Evolutionary conservation across 129 eudicot genomes (phyloP).

Genomic region (Centaurea solstitialis): DNA sequence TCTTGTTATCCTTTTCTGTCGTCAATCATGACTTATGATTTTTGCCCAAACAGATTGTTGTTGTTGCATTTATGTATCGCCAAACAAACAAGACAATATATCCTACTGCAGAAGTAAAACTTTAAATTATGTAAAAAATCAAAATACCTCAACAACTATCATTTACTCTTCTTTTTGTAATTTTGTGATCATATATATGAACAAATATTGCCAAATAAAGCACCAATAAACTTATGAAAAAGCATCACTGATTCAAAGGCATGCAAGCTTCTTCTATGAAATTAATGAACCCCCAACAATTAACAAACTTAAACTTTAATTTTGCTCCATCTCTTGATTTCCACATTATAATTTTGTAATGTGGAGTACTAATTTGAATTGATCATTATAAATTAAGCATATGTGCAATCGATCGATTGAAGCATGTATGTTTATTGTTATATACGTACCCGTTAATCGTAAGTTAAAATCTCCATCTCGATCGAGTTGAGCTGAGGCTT

Average conservation of each 20-base stretch:
- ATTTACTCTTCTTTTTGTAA: background rate
- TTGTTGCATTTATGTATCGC: too few species aligned
- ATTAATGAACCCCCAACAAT: background rate
- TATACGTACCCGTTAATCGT: background rate
- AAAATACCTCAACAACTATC: background rate
- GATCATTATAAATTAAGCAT: background rate
- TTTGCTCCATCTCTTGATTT: background rate
- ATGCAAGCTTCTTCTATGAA: background rate
- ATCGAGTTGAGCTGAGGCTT: background rate
- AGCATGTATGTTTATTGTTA: background rate
- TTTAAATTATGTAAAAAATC: background rate
- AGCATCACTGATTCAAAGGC: background rate
- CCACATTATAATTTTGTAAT: background rate
- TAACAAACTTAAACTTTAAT: background rate
- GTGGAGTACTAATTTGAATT: background rate
- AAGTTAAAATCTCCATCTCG: background rate
- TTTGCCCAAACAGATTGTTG: too few species aligned
- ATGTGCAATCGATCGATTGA: slow-evolving; percentile 3
- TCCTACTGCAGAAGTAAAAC: too few species aligned
- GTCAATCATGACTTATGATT: too few species aligned
- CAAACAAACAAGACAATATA: too few species aligned
- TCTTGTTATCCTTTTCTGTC: too few species aligned
- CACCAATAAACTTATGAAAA: background rate
- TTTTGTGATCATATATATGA: background rate
- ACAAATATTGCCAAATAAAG: background rate